Conservation (phyloP, 352 stramenopile genomes). For the Phytopythium helicoides region DNA sequence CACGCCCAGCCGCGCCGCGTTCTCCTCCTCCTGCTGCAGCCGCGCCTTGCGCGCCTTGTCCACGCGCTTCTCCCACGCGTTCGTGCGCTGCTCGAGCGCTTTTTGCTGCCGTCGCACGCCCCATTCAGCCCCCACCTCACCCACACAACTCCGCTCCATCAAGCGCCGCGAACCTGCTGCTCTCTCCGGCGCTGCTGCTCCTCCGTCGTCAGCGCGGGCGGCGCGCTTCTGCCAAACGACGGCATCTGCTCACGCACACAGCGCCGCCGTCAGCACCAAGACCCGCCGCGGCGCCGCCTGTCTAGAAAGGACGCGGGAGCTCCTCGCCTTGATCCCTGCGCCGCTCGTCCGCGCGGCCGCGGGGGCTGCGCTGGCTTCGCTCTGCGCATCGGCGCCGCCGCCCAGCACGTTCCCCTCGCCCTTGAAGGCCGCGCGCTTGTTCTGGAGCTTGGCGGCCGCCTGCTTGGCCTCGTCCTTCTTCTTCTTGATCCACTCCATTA, state of each 20-base stretch:
- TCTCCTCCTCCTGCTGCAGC: constrained; percentile 48
- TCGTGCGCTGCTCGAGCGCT: constrained; percentile 52
- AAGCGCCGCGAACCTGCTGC: constrained; percentile 38
- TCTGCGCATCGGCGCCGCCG: constrained; percentile 12
- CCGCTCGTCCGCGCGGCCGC: constrained; percentile 11
- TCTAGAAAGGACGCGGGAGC: background rate
- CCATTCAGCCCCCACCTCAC: too few species aligned
- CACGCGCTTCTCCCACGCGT: constrained; percentile 72
- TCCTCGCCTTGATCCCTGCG: constrained; percentile 21
- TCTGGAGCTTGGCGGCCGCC: constrained; percentile 64
- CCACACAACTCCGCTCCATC: too few species aligned
- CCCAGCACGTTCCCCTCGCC: constrained; percentile 68
- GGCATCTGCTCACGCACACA: constrained; percentile 27
- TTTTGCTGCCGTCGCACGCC: constrained; percentile 33
- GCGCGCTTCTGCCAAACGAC: constrained; percentile 37
- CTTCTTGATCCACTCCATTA: constrained; percentile 83
- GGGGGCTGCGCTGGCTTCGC: background rate
- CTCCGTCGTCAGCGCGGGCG: constrained; percentile 41
- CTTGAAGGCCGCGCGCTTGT: constrained; percentile 61
- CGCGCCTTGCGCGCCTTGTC: constrained; percentile 46
- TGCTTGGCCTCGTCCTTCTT: constrained; percentile 76
- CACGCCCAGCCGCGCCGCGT: constrained; percentile 37
- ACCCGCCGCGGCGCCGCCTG: too few species aligned
- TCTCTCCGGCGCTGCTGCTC: constrained; percentile 56
- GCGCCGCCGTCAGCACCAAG: too few species aligned